phyloP scores from a whole-genome alignment of 805 yeast genomes.

The Nakazawaea ambrosiae region DNA sequence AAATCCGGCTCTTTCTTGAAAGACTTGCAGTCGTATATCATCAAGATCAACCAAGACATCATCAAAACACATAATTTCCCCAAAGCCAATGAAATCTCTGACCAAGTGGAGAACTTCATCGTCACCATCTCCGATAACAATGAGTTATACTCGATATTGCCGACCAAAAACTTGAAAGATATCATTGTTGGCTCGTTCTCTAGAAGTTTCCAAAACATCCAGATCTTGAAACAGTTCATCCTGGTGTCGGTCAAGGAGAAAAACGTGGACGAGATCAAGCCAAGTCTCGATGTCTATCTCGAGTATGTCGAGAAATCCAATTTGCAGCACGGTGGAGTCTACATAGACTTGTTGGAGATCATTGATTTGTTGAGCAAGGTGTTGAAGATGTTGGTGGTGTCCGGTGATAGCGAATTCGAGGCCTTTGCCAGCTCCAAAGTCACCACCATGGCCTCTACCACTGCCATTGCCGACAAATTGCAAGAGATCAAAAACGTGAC shows the following conservation, averaged over 20 bases:
- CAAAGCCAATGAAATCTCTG: conserved; percentile 4
- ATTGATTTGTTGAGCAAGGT: conserved; percentile 18
- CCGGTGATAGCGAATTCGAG: neutral
- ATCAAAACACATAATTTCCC: conserved; percentile 4
- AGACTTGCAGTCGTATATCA: conserved; percentile 1
- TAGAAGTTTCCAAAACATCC: conserved; percentile 39
- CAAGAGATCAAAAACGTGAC: neutral
- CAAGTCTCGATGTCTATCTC: conserved; percentile 32
- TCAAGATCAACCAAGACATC: neutral
- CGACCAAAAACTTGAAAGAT: neutral
- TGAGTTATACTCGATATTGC: conserved; percentile 5
- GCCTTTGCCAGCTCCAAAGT: no score
- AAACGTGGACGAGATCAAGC: conserved; percentile 18
- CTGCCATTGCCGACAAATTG: neutral
- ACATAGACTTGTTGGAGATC: conserved; percentile 28
- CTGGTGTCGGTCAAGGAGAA: conserved; percentile 18
- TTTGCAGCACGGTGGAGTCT: conserved; percentile 25
- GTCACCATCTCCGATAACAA: conserved; percentile 2
- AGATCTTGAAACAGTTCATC: conserved; percentile 29
- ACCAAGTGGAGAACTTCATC: conserved; percentile 6
- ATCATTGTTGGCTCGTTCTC: conserved; percentile 1
- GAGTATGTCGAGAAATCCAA: conserved; percentile 32
- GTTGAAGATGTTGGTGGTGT: conserved; percentile 16
- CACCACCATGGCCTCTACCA: no score
- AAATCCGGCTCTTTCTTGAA: neutral